Base-by-base conservation (phyloP, 2,329 filamentous ascomycete species). In the Aspergillus fumigatus region DNA sequence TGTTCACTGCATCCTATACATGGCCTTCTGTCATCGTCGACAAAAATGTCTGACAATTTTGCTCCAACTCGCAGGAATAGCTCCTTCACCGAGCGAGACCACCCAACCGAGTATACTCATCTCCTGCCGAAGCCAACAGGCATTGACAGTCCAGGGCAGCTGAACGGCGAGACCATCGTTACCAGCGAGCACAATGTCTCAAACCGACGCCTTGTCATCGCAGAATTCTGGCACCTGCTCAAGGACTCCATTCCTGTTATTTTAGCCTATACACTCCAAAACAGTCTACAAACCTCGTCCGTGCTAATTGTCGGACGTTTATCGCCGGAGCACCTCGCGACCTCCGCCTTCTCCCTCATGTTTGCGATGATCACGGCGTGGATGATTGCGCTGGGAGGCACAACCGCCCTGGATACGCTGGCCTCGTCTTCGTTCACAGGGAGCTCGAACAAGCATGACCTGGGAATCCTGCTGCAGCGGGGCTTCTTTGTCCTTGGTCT, bases 291-390 rank as follows among this genome's bases (percentile, higher is more conserved):
- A 69, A 95, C 91, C 0, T 70, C 89, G 1, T 94, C 90, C 0
- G 89, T 96, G 4, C 77, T 96, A 48, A 86, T 96, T 40, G 90
- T 90, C 3, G 91, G 91, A 9, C 85, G 89, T 2, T 77, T 91
- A 0, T 92, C 88, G 0, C 87, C 91, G 1, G 88, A 94, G 71
- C 86, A 90, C 1, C 77, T 96, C 6, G 89, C 91, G 0, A 89
- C 88, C 0, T 88, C 90, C 1, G 90, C 91, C 0, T 96, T 96
- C 67, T 89, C 88, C 1, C 93, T 94, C 77, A 96, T 96, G 91
- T 96, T 96, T 65, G 91, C 91, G 54, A 92, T 93, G 88, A 86
- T 88, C 23, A 91, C 90, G 0, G 91, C 87, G 0, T 95, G 91
- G 90, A 82, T 96, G 40, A 89, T 96, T 57, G 91, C 87, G 0